These are phyloP conservation scores for Laburnicola sp. DNA, from an alignment of 2,329 filamentous ascomycete genomes.

Conservation along the genomic window DNA sequence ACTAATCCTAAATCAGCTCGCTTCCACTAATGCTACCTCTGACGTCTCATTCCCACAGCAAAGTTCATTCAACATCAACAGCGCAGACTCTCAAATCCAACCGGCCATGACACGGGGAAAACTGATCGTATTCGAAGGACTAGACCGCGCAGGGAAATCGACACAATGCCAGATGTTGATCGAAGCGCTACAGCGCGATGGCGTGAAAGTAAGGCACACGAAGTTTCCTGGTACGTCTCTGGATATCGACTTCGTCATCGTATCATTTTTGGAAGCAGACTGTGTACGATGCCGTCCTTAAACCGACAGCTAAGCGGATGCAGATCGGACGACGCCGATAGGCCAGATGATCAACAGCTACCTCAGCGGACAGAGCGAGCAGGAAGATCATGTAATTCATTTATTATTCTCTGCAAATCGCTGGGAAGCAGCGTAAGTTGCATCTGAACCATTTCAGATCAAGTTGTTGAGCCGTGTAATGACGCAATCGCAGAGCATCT, in stretches of 20 bases:
- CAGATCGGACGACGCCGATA: slow-evolving; percentile 81
- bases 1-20: no score
- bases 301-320: slow-evolving; percentile 2
- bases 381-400: slow-evolving; percentile 89
- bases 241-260: no score
- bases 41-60: no score
- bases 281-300: no score
- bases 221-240: slow-evolving; percentile 64
- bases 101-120: slow-evolving; percentile 62
- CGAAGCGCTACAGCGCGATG: slow-evolving; percentile 55
- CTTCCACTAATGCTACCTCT: no score
- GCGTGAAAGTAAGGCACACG: slow-evolving; percentile 60
- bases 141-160: slow-evolving; percentile 90
- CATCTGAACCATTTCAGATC: background rate
- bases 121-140: slow-evolving; percentile 82
- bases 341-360: slow-evolving; percentile 86
- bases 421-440: slow-evolving; percentile 67
- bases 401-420: slow-evolving; percentile 88
- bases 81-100: background rate
- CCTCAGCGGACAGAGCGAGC: slow-evolving; percentile 69
- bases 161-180: slow-evolving; percentile 78
- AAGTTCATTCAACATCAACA: background rate
- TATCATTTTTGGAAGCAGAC: no score
- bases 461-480: background rate
- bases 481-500: slow-evolving; percentile 23